These are phyloP conservation scores for Candida pseudofarinosa DNA, from an alignment of 805 yeast species.

Conservation along the genomic window DNA sequence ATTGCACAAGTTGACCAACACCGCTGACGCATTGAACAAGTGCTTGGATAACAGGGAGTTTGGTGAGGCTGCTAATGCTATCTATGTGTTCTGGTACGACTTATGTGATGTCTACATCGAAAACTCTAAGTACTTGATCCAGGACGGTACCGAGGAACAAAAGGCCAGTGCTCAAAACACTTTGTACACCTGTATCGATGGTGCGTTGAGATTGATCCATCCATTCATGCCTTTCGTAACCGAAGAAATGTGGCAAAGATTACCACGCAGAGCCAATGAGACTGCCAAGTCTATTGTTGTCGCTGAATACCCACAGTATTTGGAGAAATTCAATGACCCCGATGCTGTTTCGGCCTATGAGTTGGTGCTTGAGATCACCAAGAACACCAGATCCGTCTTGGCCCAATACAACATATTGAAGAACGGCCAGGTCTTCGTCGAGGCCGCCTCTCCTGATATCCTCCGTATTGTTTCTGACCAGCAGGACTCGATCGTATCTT, in stretches of 20 bases:
- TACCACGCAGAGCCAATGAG: conserved; percentile 82
- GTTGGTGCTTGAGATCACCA: conserved; percentile 78
- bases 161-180: conserved; percentile 90
- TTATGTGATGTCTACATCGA: conserved; percentile 97
- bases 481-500: conserved; percentile 80
- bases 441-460: conserved; percentile 49
- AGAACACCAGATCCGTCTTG: conserved; percentile 86
- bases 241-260: conserved; percentile 98
- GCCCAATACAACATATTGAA: conserved; percentile 86
- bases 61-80: conserved; percentile 77
- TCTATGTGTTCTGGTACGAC: conserved; percentile 94
- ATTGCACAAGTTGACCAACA: conserved; percentile 72
- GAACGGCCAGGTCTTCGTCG: conserved; percentile 83
- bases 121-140: conserved; percentile 87
- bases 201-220: conserved; percentile 86
- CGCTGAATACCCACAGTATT: conserved; percentile 74
- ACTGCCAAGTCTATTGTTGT: conserved; percentile 65
- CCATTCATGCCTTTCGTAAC: conserved; percentile 98
- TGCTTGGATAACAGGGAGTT: conserved; percentile 83
- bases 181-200: conserved; percentile 86
- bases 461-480: conserved; percentile 60
- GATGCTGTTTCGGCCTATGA: conserved; percentile 75
- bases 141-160: conserved; percentile 86
- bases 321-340: conserved; percentile 55
- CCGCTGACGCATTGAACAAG: conserved; percentile 61